These are phyloP conservation scores for Xanthoceras sorbifolium DNA, from an alignment of 345 rosid genomes.

Conservation along the genomic window DNA sequence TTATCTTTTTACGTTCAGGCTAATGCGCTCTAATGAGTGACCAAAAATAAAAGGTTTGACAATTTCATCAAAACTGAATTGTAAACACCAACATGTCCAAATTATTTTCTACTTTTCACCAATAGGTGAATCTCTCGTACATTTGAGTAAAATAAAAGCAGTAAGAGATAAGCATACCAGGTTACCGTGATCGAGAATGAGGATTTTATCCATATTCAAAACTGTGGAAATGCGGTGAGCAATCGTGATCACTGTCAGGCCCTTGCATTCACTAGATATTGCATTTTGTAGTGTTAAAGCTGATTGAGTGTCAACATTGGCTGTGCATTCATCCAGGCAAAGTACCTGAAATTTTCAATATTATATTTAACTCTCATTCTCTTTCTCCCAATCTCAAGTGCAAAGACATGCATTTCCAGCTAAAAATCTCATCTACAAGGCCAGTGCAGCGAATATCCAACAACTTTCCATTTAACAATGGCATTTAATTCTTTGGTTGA, in stretches of 20 bases:
- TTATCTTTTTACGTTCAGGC: neutral
- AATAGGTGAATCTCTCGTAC: neutral
- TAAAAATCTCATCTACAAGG: neutral
- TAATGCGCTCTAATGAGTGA: neutral
- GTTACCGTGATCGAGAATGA: conserved; percentile 68
- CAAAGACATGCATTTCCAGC: neutral
- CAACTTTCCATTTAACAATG: neutral
- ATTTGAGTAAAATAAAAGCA: neutral
- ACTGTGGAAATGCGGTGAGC: conserved; percentile 95
- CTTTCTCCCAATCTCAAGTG: neutral
- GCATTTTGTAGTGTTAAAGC: conserved; percentile 71
- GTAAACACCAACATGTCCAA: neutral
- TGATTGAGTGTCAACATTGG: conserved; percentile 72
- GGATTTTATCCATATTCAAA: conserved; percentile 64
- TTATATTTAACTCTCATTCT: conserved; percentile 7
- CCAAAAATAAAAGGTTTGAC: neutral
- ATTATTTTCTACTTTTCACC: neutral
- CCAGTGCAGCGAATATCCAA: neutral
- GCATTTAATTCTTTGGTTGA: neutral
- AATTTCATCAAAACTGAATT: neutral
- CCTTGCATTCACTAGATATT: conserved; percentile 67
- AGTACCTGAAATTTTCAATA: conserved; percentile 51
- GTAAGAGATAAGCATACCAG: conserved; percentile 38
- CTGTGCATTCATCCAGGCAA: conserved; percentile 95
- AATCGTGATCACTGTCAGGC: conserved; percentile 79